Evolutionary conservation across 2,329 filamentous ascomycete genomes (phyloP), one percentile per base, ranked within the genome.

Genomic region (Fusarium tupiense): DNA sequence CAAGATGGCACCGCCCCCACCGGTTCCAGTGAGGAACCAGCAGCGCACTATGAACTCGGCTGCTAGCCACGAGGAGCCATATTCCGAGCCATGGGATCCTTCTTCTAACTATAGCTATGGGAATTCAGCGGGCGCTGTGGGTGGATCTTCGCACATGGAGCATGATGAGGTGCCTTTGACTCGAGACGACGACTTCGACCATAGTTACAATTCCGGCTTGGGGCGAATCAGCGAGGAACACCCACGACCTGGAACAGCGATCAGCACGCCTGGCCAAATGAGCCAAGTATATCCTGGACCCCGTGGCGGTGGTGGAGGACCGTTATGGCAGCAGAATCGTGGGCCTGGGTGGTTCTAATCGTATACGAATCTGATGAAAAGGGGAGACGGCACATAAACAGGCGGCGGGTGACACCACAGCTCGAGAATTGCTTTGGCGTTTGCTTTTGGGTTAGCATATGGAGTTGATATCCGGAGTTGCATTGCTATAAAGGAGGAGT

Each of bases 261-360:
- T 75, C 38, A 75, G 64, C 43, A 71, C 50, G 44, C 69, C 31
- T 66, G 76, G 62, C 9, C 62, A 80, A 46, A 64, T 70, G 61
- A 75, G 69, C 43, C 71, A 72, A 40, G 38, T 75, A 54, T 75
- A 75, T 72, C 71, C 75, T 26, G 71, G 75, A 22, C 76, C 76
- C 33, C 76, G 73, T 29, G 69, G 79, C 35, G 72, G 72, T 11
- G 81, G 81, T 5, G 80, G 83, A 31, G 80, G 85, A 47, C 86
- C 86, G 10, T 79, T 89, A 43, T 89, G 87, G 87, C 87, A 89
- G 79, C 87, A 89, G 80, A 88, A 88, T 59, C 82, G 87, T 64
- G 83, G 84, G 62, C 85, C 85, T 69, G 83, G 82, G 71, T 82
- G 87, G 76, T 59, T 88, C 85, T 77, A 67, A 86, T 86, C 49